Base-by-base conservation (phyloP, 495 filamentous ascomycete genomes). In the Schizothecium vesticola region DNA sequence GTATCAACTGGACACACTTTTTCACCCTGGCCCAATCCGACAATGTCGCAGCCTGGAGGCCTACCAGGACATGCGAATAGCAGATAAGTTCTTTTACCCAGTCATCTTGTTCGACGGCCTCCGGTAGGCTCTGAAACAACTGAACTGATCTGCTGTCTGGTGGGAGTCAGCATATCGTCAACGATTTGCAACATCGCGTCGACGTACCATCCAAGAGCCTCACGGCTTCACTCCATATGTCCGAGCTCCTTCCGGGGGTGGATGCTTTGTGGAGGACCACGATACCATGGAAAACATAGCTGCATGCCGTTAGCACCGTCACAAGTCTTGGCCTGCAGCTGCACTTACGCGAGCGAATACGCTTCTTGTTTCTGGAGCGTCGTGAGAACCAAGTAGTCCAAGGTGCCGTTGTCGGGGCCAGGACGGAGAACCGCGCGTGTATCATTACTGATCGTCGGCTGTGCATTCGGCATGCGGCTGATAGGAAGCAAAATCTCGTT, bases 401-500 rank as follows among this genome's bases (percentile, higher is more conserved):
- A 69, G 65, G 76, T 73, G 51, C 83, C 81, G 12, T 77, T 73
- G 8, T 84, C 85, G 57, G 83, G 82, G 6, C 85, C 85, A 62
- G 83, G 82, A 8, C 80, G 82, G 59, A 86, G 64, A 26, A 89
- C 75, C 9, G 78, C 82, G 28, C 81, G 78, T 3, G 87, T 85
- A 64, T 88, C 86, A 16, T 74, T 74, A 62, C 89, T 94, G 64
- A 97, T 84, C 16, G 86, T 86, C 36, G 67, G 66, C 28, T 59
- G 56, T 1, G 70, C 28, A 60, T 72, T 77, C 13, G 64, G 63
- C 64, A 72, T 63, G 12, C 73, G 72, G 23, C 69, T 72, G 26
- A 99, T 84, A 0, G 92, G 91, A 36, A 99, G 81, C 16, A 86
- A 80, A 58, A 99, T 87, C n/a, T 88, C 87, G 8, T 91, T 88